Base-by-base conservation (phyloP, 2,329 filamentous ascomycete genomes). In the Beauveria asiatica region DNA sequence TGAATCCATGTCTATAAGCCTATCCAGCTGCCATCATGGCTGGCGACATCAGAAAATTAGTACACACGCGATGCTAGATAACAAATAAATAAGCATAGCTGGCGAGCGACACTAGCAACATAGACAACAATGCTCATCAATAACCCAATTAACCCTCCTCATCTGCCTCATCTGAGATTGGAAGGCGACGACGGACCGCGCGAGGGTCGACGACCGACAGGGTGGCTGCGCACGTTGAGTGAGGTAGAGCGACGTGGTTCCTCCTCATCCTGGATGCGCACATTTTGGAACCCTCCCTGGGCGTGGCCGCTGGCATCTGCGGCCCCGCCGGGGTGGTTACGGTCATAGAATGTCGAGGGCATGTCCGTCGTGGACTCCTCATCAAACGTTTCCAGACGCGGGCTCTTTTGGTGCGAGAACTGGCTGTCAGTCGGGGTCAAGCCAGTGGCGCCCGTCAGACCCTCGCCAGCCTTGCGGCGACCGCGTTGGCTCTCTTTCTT, bases 391-490 rank as follows among this genome's bases (percentile, higher is more conserved):
- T 67, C 68, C 5, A 65, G 67, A n/a, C 69, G 70, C 2, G 71
- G 69, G 62, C 69, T 72, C 17, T 69, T 69, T 27, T 69, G 59
- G 65, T 64, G 57, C 65, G 70, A 56, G 59, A 64, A 61, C 50
- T 67, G 56, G 50, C 67, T 66, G 33, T 68, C 69, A 5, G 61
- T 68, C 61, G 65, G 68, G 55, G 69, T 68, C 37, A 72, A 68
- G 19, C 57, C 57, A 52, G 69, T 68, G 33, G 71, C 67, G 41
- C 57, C 57, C 9, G 77, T 74, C 9, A 78, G 65, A 1, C 71
- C 73, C 51, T 81, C 78, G 59, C 80, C 80, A 9, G 78, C 76
- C 67, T 74, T 77, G 64, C 79, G 76, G 39, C 78, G 77, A 44
- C 80, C 79, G 27, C 76, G 74, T 61, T 76, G 77, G 65, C 78